These are phyloP conservation scores for Theobroma grandiflorum DNA, from an alignment of 441 rosid genomes.

Conservation along the genomic window DNA sequence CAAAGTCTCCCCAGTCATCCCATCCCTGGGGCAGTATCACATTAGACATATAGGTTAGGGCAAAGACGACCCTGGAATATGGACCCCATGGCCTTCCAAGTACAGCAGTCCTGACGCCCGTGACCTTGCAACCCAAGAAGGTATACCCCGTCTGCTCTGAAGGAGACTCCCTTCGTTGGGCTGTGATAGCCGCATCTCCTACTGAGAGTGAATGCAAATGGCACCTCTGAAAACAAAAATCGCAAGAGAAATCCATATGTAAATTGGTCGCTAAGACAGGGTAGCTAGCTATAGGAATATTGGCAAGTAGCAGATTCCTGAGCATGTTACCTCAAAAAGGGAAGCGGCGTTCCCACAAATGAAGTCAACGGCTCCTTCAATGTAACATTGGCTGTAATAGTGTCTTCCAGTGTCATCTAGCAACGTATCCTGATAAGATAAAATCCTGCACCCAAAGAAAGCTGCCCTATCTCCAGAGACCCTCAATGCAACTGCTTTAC, in stretches of 20 bases:
- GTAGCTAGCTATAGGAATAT: not conserved
- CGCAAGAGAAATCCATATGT: not conserved
- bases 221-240: conserved; percentile 32
- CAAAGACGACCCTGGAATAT: conserved; percentile 64
- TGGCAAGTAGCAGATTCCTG: not conserved
- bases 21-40: conserved; percentile 60
- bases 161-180: conserved; percentile 60
- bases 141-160: conserved; percentile 68
- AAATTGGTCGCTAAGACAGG: not conserved
- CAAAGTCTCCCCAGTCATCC: conserved; percentile 63
- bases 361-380: conserved; percentile 66
- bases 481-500: conserved; percentile 61
- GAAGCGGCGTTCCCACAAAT: conserved; percentile 58
- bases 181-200: conserved; percentile 60
- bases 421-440: conserved; percentile 58
- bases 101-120: conserved; percentile 62
- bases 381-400: conserved; percentile 52
- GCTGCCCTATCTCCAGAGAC: conserved; percentile 64
- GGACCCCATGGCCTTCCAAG: conserved; percentile 76
- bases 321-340: conserved; percentile 40
- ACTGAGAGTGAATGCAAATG: conserved; percentile 57
- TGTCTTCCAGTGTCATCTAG: conserved; percentile 63
- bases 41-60: conserved; percentile 62
- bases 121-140: conserved; percentile 62
- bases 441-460: conserved; percentile 51